A percentile compares a stretch with the other conserved stretches of the same genome.
Conservation (phyloP, 2,329 filamentous ascomycete species). For the Calonectria honghensis region DNA sequence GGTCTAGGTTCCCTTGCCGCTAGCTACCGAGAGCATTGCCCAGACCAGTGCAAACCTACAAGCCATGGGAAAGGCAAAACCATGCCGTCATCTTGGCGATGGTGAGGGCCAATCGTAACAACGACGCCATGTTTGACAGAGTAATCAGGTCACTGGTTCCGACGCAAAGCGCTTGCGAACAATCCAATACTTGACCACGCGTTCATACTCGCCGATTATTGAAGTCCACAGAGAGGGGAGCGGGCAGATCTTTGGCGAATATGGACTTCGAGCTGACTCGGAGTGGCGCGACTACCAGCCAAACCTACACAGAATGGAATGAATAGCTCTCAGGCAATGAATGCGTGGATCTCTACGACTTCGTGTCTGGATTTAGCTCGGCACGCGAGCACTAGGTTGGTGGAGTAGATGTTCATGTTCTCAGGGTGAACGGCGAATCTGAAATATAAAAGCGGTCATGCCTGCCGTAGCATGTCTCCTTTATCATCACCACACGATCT, state of each 20-base stretch:
- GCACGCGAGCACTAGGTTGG: background rate
- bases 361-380: background rate
- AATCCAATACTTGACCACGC: background rate
- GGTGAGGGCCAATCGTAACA: background rate
- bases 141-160: background rate
- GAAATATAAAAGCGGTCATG: background rate
- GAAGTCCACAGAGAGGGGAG: background rate
- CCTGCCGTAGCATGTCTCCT: background rate
- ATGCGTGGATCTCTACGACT: background rate
- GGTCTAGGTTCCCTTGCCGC: background rate
- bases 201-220: background rate
- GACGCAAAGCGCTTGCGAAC: background rate
- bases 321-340: background rate
- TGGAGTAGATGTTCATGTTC: background rate
- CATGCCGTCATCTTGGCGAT: background rate
- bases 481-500: too few species aligned
- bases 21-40: background rate
- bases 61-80: background rate
- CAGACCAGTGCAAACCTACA: background rate
- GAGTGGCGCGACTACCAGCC: background rate
- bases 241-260: background rate
- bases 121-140: background rate
- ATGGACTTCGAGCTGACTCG: background rate
- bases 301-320: background rate
- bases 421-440: background rate